Evolutionary conservation across 2,329 filamentous ascomycete genomes (phyloP), one percentile per base, ranked within the genome.

Genomic region (Epichloe amarillans): DNA sequence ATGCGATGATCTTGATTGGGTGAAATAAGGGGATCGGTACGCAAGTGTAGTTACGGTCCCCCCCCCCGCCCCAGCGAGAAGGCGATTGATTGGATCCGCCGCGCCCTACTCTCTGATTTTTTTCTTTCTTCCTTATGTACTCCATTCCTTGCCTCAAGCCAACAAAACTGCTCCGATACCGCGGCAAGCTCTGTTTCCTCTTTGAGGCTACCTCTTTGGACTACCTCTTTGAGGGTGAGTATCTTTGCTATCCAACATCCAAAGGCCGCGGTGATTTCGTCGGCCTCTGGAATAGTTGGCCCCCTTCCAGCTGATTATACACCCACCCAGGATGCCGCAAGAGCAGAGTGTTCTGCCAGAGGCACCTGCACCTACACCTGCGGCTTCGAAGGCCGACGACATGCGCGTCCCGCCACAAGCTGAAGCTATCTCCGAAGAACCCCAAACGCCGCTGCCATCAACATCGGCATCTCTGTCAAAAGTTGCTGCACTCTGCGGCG

Each of bases 401-500:
- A 36, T 30, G n/a, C 41, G 46, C 11, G 43, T 40, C 21, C 46
- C 41, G 17, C 46, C 36, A 21, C n/a, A 33, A 37, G 42, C 23
- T 15, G 23, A 35, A 5, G 41, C 46, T 38, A n/a, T 5, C 41
- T 44, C 50, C 11, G 41, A 21, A 36, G 12, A 35, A 33, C 47
- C 26, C 21, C 47, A 43, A 26, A 15, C 39, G 2, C 10, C 30
- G 15, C 11, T 21, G 15, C 17, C 30, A 37, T 7, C 40, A n/a
- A n/a, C 44, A 19, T 4, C 50, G 12, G n/a, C 40, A 23, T 19
- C 17, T 11, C n/a, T 23, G 8, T 8, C 51, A 17, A 53, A 52
- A 47, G 46, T 41, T 11, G 46, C 57, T 41, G 57, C 58, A 17
- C 54, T 62, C 2, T 83, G 80, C 57, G 71, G 72, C 5, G 67